phyloP scores from a whole-genome alignment of 305 asterid genomes.

The Galium porrigens region DNA sequence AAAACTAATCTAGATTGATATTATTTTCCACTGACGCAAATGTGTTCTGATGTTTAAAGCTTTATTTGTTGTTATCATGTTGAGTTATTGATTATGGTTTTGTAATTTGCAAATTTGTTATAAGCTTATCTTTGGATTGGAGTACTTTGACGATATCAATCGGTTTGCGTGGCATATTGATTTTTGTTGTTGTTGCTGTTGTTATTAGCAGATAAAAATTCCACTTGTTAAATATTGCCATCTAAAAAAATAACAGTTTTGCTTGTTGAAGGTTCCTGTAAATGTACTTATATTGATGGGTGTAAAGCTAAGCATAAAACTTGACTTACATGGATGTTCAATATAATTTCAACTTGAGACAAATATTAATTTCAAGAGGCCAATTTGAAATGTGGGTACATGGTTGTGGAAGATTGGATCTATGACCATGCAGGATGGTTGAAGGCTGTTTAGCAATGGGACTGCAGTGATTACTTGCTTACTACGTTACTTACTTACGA shows the following conservation, averaged over 20 bases:
- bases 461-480: not conserved
- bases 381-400: not conserved
- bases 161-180: not conserved
- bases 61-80: not conserved
- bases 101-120: not conserved
- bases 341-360: not conserved
- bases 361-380: not conserved
- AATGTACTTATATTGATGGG: not conserved
- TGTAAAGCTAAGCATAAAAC: not conserved
- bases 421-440: not conserved
- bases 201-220: too few relatives aligned
- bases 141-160: not conserved
- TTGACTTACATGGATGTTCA: not conserved
- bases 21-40: not conserved
- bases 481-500: not conserved
- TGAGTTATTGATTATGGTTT: not conserved
- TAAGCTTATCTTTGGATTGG: not conserved
- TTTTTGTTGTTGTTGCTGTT: not conserved
- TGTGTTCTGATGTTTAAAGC: not conserved
- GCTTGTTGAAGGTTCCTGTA: not conserved
- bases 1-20: not conserved
- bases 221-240: too few relatives aligned
- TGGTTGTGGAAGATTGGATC: not conserved
- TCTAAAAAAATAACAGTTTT: not conserved
- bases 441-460: not conserved